Percentiles rank a stretch among this genome's conserved stretches.
Conservation (phyloP, 805 yeast genomes). For the Suhomyces tanzawaensis region DNA sequence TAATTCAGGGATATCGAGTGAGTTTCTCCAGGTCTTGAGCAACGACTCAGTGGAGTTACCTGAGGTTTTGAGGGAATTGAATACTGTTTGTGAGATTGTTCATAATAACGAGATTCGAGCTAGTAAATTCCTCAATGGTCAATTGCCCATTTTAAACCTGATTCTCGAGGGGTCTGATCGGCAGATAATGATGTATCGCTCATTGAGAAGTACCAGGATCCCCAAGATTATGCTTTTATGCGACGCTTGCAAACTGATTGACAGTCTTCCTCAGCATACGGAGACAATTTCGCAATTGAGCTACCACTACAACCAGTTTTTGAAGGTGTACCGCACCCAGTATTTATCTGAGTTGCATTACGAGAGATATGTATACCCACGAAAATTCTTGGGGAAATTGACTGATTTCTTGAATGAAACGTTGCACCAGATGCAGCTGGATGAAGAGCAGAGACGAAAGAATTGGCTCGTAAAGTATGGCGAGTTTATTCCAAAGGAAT, state of each 20-base stretch:
- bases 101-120: slow-evolving; percentile 34
- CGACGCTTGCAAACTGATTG: slow-evolving; percentile 6
- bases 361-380: slow-evolving; percentile 39
- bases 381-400: slow-evolving; percentile 30
- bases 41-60: slow-evolving; percentile 58
- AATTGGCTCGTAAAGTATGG: slow-evolving; percentile 40
- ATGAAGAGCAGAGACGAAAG: slow-evolving; percentile 33
- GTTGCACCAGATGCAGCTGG: slow-evolving; percentile 27
- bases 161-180: slow-evolving; percentile 14
- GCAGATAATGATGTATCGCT: slow-evolving; percentile 17
- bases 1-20: slow-evolving; percentile 25
- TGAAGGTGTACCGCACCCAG: slow-evolving; percentile 30
- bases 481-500: slow-evolving; percentile 39
- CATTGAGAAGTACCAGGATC: slow-evolving; percentile 24
- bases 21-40: slow-evolving; percentile 41
- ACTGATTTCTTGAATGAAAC: slow-evolving; percentile 35
- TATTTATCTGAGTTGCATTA: slow-evolving; percentile 39
- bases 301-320: slow-evolving; percentile 37
- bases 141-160: slow-evolving; percentile 15
- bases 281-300: slow-evolving; percentile 29
- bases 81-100: slow-evolving; percentile 35
- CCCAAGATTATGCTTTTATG: slow-evolving; percentile 24
- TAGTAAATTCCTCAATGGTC: slow-evolving; percentile 17
- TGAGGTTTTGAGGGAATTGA: slow-evolving; percentile 50
- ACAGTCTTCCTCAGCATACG: slow-evolving; percentile 10